Base-by-base conservation (phyloP, 169 alveolate species). In the Eimeria praecox region DNA sequence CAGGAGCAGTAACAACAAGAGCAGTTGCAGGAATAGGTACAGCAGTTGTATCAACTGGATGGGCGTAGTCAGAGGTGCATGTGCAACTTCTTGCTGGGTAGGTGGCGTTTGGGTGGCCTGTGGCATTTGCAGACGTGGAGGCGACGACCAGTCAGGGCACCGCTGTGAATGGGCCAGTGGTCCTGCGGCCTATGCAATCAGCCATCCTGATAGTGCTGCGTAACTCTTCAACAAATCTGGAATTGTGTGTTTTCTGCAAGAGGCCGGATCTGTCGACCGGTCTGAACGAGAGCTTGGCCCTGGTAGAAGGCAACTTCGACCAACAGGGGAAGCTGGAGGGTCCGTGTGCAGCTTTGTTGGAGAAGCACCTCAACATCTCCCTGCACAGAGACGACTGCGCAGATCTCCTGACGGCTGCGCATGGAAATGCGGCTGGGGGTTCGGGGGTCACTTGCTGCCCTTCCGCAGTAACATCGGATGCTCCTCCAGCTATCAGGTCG, bases 191-290 rank as follows among this genome's bases (percentile, higher is more conserved):
- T 56, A 69, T 77, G 92, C 95, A 86, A 38, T 75, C 92, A 0
- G 91, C 95, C 22, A 73, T 92, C 73, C 92, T 92, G 46, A 73
- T 92, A 35, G 85, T 92, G 54, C 92, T 92, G 91, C 95, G 95
- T 4, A 92, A 92, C 86, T 56, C 92, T 9, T 86, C 54, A 66
- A 92, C 95, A 20, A 71, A 59, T 12, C n/a, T 86, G 78, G 95
- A 92, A 30, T 33, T 59, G 16, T 92, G 95, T 62, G 71, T 77
- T 33, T 92, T 92, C 85, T 86, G 87, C 85, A 92, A 71, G 75
- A 10, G 88, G 54, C 91, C 92, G 75, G 88, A 92, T 40, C 56
- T 80, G 9, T 8, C 92, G 8, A 73, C 30, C 3, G 95, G 95
- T 20, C 75, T 80, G 46, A 16, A 75, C 9, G 95, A 56, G 42